These are phyloP conservation scores for Ophioceras dolichostomum DNA, from an alignment of 2,329 filamentous ascomycete species.

Conservation along the genomic window DNA sequence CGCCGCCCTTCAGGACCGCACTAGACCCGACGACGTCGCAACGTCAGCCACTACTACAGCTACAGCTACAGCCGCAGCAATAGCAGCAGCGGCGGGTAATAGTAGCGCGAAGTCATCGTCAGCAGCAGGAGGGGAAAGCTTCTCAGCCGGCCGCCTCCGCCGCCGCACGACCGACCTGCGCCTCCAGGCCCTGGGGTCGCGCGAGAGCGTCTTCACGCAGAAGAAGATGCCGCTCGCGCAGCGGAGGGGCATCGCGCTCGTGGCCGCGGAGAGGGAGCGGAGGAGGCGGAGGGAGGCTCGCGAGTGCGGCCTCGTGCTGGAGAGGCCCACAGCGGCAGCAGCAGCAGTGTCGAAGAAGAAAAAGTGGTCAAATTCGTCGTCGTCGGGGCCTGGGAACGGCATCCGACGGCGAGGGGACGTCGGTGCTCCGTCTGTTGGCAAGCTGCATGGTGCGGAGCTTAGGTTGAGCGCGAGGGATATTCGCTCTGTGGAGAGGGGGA, in stretches of 20 bases:
- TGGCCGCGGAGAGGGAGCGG: conserved; percentile 51
- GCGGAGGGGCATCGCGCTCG: conserved; percentile 69
- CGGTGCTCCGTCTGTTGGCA: conserved; percentile 68
- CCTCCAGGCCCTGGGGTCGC: conserved; percentile 58
- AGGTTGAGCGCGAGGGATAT: conserved; percentile 70
- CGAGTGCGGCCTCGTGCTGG: conserved; percentile 85
- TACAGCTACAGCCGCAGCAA: conserved; percentile 9
- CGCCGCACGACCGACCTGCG: conserved; percentile 76
- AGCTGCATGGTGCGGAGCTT: conserved; percentile 67
- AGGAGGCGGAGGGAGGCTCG: conserved; percentile 66
- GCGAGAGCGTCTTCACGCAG: conserved; percentile 56
- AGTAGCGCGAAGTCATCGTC: too few species aligned
- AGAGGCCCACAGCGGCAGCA: conserved; percentile 39
- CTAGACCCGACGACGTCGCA: too few species aligned
- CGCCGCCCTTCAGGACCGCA: too few species aligned
- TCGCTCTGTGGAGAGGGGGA: conserved; percentile 49
- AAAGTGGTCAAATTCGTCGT: too few species aligned
- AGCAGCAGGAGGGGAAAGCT: too few species aligned
- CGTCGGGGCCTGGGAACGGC: too few species aligned
- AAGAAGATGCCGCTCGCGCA: conserved; percentile 82
- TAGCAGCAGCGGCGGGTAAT: conserved; percentile 17
- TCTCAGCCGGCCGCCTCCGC: conserved; percentile 55
- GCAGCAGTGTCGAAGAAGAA: too few species aligned
- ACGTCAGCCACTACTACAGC: too few species aligned
- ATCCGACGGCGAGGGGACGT: conserved; percentile 30